A percentile compares a stretch with the other conserved stretches of the same genome.
Evolutionary conservation across 306 rosid species (phyloP).

Genomic region (Aeschynomene evenia): DNA sequence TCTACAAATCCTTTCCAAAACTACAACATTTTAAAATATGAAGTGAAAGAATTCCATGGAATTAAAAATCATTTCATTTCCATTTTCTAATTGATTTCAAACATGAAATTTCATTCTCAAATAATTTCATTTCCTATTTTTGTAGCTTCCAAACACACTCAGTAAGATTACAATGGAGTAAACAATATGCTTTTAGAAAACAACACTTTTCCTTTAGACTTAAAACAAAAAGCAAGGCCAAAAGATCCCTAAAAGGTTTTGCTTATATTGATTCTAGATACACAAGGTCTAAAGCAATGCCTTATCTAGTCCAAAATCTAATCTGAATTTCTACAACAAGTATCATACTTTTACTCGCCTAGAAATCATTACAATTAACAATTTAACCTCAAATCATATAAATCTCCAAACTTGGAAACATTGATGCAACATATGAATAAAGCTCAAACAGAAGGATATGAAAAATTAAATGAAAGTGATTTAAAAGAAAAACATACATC

Average conservation of each 20-base stretch:
- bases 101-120: too few species aligned
- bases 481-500: constrained; percentile 52
- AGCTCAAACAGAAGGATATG: neutral
- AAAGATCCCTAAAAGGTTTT: neutral
- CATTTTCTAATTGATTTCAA: too few species aligned
- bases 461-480: neutral
- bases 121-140: too few species aligned
- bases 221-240: neutral
- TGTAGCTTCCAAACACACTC: too few species aligned
- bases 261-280: neutral
- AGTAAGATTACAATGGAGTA: too few species aligned
- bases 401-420: neutral
- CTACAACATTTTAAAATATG: too few species aligned
- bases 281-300: neutral
- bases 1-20: too few species aligned
- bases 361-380: neutral
- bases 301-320: constrained; percentile 5
- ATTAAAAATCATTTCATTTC: too few species aligned
- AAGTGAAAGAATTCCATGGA: too few species aligned
- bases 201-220: neutral
- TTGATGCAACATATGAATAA: neutral
- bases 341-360: constrained; percentile 10
- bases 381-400: neutral
- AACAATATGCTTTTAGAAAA: neutral
- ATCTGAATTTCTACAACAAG: neutral